Conservation (phyloP, 768 basidiomycete genomes). For the Tremella fuciformis region DNA sequence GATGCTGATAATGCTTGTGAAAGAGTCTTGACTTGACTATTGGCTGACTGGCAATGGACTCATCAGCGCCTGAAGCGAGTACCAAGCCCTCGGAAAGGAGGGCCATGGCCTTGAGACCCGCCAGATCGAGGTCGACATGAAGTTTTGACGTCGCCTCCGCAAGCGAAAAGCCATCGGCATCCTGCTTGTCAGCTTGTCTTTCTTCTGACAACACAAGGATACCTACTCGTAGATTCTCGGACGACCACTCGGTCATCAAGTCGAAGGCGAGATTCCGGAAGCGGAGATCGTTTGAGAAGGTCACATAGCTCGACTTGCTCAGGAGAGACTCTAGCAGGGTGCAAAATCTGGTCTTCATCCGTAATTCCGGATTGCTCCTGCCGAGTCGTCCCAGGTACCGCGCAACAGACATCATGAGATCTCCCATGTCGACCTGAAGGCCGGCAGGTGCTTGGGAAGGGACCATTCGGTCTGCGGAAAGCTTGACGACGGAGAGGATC, state of each 20-base stretch:
- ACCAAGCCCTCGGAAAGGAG: constrained; percentile 72
- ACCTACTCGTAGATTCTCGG: constrained; percentile 57
- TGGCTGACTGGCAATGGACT: constrained; percentile 59
- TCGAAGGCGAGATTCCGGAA: constrained; percentile 72
- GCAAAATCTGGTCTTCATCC: constrained; percentile 75
- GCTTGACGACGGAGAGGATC: constrained; percentile 72
- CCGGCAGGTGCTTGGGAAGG: constrained; percentile 61
- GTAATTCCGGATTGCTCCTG: constrained; percentile 58
- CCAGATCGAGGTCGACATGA: constrained; percentile 64
- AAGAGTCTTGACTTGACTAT: constrained; percentile 76
- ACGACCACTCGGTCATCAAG: constrained; percentile 75
- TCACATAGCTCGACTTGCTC: constrained; percentile 62
- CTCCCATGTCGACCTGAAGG: constrained; percentile 55
- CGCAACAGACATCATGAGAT: constrained; percentile 58
- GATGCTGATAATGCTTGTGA: constrained; percentile 67
- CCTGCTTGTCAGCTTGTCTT: constrained; percentile 6
- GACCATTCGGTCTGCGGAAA: constrained; percentile 71
- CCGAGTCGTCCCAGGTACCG: constrained; percentile 65
- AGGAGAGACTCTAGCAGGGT: constrained; percentile 67
- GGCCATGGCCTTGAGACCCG: constrained; percentile 70
- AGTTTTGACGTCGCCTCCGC: constrained; percentile 14
- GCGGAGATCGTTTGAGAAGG: constrained; percentile 62
- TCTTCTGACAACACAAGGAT: constrained; percentile 25
- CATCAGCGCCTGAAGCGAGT: constrained; percentile 61
- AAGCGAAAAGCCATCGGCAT: constrained; percentile 1